Evolutionary conservation across 306 rosid genomes (phyloP).

Genomic region (Trifolium subterraneum): DNA sequence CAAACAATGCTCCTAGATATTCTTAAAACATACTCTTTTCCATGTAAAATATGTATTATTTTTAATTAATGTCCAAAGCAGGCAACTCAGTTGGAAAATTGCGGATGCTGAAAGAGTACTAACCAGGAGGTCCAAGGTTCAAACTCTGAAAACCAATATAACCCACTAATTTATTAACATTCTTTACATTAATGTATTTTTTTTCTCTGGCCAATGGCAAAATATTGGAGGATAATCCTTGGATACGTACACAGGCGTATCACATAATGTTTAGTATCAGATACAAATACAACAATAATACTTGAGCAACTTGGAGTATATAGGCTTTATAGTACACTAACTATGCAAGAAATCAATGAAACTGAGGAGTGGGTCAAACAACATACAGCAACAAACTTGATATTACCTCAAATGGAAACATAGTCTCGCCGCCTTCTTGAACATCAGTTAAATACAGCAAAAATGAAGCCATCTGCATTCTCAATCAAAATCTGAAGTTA

Average conservation of each 20-base stretch:
- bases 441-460: conserved; percentile 80
- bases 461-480: conserved; percentile 77
- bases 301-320: background rate
- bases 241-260: background rate
- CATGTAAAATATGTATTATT: background rate
- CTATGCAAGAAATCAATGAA: background rate
- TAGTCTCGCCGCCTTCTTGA: conserved; percentile 83
- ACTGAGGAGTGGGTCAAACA: conserved; percentile 10
- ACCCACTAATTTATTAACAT: no score
- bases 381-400: conserved; percentile 26
- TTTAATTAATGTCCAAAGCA: background rate
- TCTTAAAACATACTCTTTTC: background rate
- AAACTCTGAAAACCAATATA: background rate
- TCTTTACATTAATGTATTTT: background rate
- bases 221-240: conserved; percentile 4
- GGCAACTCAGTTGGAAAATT: background rate
- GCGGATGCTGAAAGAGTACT: background rate
- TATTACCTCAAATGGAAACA: conserved; percentile 87
- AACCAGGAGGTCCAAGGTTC: background rate
- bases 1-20: background rate
- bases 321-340: background rate
- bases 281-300: background rate
- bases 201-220: background rate
- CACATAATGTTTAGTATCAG: background rate
- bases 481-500: conserved; percentile 33